Conservation (phyloP, 1,284 basidiomycete species). For the Moesziomyces sp. region DNA sequence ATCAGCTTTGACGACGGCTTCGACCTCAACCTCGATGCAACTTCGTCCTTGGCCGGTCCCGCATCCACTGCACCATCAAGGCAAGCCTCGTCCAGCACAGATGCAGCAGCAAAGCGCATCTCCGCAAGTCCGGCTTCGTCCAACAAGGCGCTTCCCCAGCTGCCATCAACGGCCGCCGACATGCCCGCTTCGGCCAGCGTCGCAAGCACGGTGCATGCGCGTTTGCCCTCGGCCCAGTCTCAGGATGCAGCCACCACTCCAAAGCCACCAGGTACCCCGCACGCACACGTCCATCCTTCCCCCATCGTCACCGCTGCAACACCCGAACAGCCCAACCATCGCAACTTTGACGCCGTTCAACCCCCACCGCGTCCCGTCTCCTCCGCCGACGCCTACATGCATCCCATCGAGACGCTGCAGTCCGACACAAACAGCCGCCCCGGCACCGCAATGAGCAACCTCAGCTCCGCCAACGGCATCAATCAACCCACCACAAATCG, state of each 20-base stretch:
- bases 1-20: constrained; percentile 48
- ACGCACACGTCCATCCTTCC: constrained; percentile 7
- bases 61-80: background rate
- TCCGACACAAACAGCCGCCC: constrained; percentile 39
- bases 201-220: constrained; percentile 20
- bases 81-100: background rate
- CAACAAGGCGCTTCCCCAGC: constrained; percentile 30
- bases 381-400: constrained; percentile 45
- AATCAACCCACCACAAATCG: constrained; percentile 37
- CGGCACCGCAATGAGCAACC: constrained; percentile 42
- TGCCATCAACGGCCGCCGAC: constrained; percentile 9
- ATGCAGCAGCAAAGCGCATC: constrained; percentile 11
- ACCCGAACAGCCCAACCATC: constrained; percentile 24
- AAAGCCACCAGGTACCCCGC: constrained; percentile 25
- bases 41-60: constrained; percentile 5
- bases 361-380: constrained; percentile 33
- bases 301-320: constrained; percentile 31
- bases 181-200: constrained; percentile 12
- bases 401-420: constrained; percentile 31
- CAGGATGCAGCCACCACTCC: constrained; percentile 25
- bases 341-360: background rate
- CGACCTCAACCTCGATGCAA: constrained; percentile 36
- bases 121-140: constrained; percentile 23
- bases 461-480: constrained; percentile 45
- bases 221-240: constrained; percentile 15